phyloP scores from a whole-genome alignment of 106 monocot species.

The Dioscorea dumetorum region DNA sequence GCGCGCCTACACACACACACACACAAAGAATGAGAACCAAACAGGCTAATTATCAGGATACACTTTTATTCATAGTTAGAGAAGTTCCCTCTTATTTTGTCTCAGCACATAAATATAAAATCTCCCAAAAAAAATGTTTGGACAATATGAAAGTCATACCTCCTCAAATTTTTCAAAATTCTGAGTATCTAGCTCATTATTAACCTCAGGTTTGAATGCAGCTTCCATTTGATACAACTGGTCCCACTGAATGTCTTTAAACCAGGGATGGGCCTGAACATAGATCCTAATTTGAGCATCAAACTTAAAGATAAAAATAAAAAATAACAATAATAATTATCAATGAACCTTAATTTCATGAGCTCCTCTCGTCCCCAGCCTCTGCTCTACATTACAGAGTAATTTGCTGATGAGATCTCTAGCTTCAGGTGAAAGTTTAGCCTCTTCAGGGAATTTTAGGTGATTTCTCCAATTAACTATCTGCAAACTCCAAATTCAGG shows the following conservation, averaged over 20 bases:
- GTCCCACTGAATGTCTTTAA: conserved; percentile 75
- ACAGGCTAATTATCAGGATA: not conserved
- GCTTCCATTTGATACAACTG: conserved; percentile 90
- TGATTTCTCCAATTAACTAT: conserved; percentile 99
- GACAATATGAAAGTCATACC: conserved; percentile 23
- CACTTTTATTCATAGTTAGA: not conserved
- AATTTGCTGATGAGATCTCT: conserved; percentile 90
- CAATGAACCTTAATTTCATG: conserved; percentile 91
- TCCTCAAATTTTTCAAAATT: conserved; percentile 99
- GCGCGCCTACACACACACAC: too few relatives aligned
- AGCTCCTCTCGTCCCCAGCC: conserved; percentile 91
- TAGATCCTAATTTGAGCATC: not conserved
- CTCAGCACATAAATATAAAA: not conserved
- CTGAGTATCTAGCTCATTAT: conserved; percentile 82
- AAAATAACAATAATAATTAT: not conserved
- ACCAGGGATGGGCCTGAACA: conserved; percentile 84
- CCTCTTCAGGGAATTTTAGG: conserved; percentile 95
- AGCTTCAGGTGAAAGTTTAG: conserved; percentile 90
- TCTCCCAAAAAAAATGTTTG: not conserved
- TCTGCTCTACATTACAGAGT: conserved; percentile 88
- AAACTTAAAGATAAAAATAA: not conserved
- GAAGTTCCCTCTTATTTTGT: not conserved
- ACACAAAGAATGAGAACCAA: not conserved
- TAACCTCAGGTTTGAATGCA: conserved; percentile 92
- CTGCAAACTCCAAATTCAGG: conserved; percentile 22